Evolutionary conservation across 495 filamentous ascomycete genomes (phyloP), one percentile per base, ranked within the genome.

Genomic region (Xylaria palmicola): DNA sequence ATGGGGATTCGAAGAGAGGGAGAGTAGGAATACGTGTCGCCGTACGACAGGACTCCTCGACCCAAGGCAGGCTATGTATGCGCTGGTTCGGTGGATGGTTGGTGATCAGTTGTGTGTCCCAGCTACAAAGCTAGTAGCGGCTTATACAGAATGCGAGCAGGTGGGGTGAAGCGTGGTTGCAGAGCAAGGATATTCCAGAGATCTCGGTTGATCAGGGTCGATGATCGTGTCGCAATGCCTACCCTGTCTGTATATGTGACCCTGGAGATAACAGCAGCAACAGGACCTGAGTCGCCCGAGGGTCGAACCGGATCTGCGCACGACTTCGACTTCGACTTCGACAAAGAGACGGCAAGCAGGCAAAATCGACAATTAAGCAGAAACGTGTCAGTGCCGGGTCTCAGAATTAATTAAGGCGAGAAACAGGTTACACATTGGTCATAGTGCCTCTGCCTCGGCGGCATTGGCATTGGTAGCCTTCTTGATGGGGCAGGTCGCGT

Each of bases 251-350:
- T n/a, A n/a, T n/a, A n/a, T n/a, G n/a, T n/a, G n/a, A n/a, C n/a
- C n/a, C n/a, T n/a, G n/a, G n/a, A n/a, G n/a, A 43, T 43, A 20
- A 43, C 12, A 43, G 15, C 10, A 34, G 32, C 10, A 34, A 34
- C 10, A 34, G n/a, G n/a, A 53, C 19, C 20, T 24, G 50, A 53
- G 19, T 39, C 36, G 40, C 7, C 22, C 54, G 41, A 40, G 29
- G 27, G 47, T 27, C 41, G 40, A 57, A 24, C 54, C 54, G 54
- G 54, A 57, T 57, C 54, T 36, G 24, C 40, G 7, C 19, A 43
- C 12, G 8, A 32, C 10, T 32, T 51, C 48, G 29, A 51, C 48
- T 19, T 29, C 12, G 8, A 32, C 10, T 32, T 51, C 48, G 29
- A 51, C 48, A 51, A 51, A 17, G 44, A 47, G 10, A 20, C n/a